These are phyloP conservation scores for Hypoxylon subgilvum DNA, from an alignment of 495 filamentous ascomycete genomes.

Conservation along the genomic window DNA sequence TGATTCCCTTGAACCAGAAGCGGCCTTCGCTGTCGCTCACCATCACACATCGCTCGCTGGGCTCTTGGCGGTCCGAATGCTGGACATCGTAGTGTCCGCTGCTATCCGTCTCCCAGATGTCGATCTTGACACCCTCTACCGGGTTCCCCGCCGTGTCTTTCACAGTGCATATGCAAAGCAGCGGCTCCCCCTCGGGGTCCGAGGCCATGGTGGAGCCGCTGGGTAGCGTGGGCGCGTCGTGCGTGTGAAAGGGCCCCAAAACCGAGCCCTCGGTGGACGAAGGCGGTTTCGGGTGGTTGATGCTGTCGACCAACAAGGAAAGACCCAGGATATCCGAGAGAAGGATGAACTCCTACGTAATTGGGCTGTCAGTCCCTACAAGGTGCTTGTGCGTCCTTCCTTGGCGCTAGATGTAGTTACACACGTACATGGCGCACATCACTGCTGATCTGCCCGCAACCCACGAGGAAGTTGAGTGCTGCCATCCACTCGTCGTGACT, in stretches of 20 bases:
- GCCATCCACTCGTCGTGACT: constrained; percentile 82
- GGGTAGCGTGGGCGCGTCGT: constrained; percentile 73
- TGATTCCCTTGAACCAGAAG: constrained; percentile 90
- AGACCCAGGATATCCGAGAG: constrained; percentile 91
- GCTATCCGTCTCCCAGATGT: constrained; percentile 94
- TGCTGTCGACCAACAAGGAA: constrained; percentile 85
- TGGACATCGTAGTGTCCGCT: constrained; percentile 91
- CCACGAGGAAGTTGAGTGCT: constrained; percentile 71
- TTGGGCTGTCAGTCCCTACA: not conserved
- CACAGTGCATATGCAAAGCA: constrained; percentile 79
- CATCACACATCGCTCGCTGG: constrained; percentile 84
- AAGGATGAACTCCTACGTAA: constrained; percentile 84
- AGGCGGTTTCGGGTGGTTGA: constrained; percentile 87
- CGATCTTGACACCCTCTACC: constrained; percentile 73
- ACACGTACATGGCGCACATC: constrained; percentile 71
- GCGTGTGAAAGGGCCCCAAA: constrained; percentile 91
- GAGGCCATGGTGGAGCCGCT: constrained; percentile 74
- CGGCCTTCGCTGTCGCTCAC: constrained; percentile 68
- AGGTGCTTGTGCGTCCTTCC: too few species aligned
- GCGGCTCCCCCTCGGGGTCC: constrained; percentile 71
- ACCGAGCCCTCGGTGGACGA: constrained; percentile 84
- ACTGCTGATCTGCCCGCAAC: constrained; percentile 73
- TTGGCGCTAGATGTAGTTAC: too few species aligned
- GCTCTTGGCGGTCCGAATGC: constrained; percentile 68
- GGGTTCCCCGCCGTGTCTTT: constrained; percentile 71